Evolutionary conservation across 768 basidiomycete genomes (phyloP).

Genomic region (button mushroom (Agaricus bisporus)): DNA sequence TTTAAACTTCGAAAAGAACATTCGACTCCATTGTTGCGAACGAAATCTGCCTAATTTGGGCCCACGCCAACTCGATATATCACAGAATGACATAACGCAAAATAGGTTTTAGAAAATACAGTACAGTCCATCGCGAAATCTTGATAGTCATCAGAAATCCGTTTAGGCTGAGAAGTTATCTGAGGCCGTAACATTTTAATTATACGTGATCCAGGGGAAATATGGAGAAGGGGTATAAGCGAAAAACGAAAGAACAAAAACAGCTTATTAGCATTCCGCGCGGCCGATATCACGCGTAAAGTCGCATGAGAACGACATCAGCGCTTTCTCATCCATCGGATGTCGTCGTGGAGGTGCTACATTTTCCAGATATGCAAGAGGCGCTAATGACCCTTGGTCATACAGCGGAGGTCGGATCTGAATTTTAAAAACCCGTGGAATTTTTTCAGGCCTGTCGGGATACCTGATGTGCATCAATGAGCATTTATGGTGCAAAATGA

Average conservation of each 20-base stretch:
- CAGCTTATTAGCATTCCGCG: background rate
- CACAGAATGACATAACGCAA: conserved; percentile 1
- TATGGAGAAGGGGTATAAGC: background rate
- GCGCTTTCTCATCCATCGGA: conserved; percentile 63
- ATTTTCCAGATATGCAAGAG: conserved; percentile 56
- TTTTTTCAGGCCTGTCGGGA: conserved; percentile 2
- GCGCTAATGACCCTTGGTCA: conserved; percentile 36
- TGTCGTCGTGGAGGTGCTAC: conserved; percentile 59
- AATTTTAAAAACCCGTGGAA: conserved; percentile 2
- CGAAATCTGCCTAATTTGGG: background rate
- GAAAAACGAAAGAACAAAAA: background rate
- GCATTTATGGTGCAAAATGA: background rate
- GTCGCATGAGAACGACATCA: conserved; percentile 49
- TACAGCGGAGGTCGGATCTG: conserved; percentile 6
- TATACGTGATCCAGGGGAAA: background rate
- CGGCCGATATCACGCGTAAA: conserved; percentile 2
- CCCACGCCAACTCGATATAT: background rate
- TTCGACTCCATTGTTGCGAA: background rate
- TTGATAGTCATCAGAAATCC: no score
- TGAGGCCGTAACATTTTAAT: background rate
- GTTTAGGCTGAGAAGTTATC: no score
- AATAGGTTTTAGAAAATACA: background rate
- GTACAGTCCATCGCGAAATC: background rate
- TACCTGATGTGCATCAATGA: background rate
- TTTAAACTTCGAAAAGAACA: background rate